These are phyloP conservation scores for Hyaloscypha hepaticicola DNA, from an alignment of 495 filamentous ascomycete species.

Conservation along the genomic window DNA sequence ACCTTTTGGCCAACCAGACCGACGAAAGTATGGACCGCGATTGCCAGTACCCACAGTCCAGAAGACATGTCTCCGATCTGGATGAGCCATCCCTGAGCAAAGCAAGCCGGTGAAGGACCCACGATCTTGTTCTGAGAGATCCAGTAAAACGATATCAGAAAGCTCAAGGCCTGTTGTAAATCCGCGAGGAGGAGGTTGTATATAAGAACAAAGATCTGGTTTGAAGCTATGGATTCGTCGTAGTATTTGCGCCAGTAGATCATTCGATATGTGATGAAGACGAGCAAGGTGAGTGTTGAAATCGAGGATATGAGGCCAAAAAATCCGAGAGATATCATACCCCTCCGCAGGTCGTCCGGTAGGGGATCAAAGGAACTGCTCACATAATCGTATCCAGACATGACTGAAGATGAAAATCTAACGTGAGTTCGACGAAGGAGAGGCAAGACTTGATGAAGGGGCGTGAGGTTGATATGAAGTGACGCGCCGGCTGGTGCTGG, in stretches of 20 bases:
- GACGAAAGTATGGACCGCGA: constrained; percentile 59
- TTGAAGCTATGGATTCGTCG: constrained; percentile 46
- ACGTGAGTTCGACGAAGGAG: no score
- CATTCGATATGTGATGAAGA: constrained; percentile 52
- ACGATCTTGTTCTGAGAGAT: constrained; percentile 46
- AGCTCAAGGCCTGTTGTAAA: constrained; percentile 58
- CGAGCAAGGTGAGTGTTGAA: constrained; percentile 43
- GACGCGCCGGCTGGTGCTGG: no score
- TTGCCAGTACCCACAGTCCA: constrained; percentile 60
- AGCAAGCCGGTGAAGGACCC: constrained; percentile 52
- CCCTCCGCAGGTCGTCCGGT: no score
- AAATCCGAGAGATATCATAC: no score
- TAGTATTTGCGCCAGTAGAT: constrained; percentile 51
- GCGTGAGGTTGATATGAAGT: no score
- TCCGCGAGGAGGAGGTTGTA: constrained; percentile 65
- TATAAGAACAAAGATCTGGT: constrained; percentile 64
- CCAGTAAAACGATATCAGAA: constrained; percentile 60
- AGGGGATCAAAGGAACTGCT: no score
- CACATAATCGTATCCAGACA: no score
- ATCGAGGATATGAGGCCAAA: no score
- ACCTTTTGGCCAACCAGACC: constrained; percentile 49
- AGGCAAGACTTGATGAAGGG: no score
- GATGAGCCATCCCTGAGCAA: constrained; percentile 61
- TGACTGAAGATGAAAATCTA: no score
- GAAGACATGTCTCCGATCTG: constrained; percentile 60